These are phyloP conservation scores for Kluyveromyces sp. DNA, from an alignment of 1,139 yeast species.

Conservation along the genomic window DNA sequence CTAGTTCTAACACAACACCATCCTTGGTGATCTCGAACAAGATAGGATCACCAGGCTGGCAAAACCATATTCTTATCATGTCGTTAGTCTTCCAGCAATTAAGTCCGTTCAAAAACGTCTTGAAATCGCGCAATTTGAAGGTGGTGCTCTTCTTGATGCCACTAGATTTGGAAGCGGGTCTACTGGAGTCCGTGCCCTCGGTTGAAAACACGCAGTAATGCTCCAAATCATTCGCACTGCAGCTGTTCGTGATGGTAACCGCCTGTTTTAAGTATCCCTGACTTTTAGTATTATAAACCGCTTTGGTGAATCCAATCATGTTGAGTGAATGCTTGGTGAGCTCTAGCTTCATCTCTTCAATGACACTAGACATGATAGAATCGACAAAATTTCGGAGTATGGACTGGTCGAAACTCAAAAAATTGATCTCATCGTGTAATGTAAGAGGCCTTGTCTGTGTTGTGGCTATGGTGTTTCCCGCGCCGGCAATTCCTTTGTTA, in stretches of 20 bases:
- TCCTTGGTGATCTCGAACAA: slow-evolving; percentile 36
- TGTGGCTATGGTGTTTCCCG: slow-evolving; percentile 2
- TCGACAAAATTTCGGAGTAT: slow-evolving; percentile 48
- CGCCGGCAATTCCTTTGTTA: slow-evolving; percentile 17
- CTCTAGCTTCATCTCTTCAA: slow-evolving; percentile 51
- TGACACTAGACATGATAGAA: slow-evolving; percentile 35
- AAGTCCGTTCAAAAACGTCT: slow-evolving; percentile 41
- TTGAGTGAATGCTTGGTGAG: slow-evolving; percentile 38
- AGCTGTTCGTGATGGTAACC: slow-evolving; percentile 47
- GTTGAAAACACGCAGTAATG: slow-evolving; percentile 28
- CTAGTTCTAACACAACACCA: slow-evolving; percentile 31
- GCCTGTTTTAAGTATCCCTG: slow-evolving; percentile 50
- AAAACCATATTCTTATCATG: slow-evolving; percentile 44
- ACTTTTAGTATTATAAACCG: slow-evolving; percentile 39
- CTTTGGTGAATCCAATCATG: slow-evolving; percentile 49
- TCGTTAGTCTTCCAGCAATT: slow-evolving; percentile 18
- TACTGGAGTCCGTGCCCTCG: slow-evolving; percentile 13
- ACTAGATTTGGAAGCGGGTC: slow-evolving; percentile 20
- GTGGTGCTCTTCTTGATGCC: slow-evolving; percentile 23
- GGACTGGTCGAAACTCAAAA: slow-evolving; percentile 39
- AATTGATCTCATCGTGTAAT: slow-evolving; percentile 31
- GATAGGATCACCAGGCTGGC: slow-evolving; percentile 48
- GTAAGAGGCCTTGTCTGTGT: slow-evolving; percentile 15
- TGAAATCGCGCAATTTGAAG: slow-evolving; percentile 48
- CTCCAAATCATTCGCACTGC: slow-evolving; percentile 42